phyloP scores from a whole-genome alignment of 2,329 filamentous ascomycete species.

The Cordyceps farinosa region DNA sequence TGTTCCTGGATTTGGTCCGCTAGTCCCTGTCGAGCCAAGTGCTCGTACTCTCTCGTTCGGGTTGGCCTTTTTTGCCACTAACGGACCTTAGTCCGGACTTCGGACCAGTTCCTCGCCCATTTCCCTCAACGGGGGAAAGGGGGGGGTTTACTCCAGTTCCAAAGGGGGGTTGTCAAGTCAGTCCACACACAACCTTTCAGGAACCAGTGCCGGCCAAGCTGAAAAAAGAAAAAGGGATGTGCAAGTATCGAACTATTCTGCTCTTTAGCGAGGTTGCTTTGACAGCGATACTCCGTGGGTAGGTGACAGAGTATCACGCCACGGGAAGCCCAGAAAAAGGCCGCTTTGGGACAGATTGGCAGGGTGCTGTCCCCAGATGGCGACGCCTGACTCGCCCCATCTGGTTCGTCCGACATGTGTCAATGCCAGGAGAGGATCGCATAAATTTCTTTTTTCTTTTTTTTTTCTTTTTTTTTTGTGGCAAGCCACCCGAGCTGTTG shows the following conservation, averaged over 20 bases:
- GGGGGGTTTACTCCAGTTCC: background rate
- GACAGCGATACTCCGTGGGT: background rate
- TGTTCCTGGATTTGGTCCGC: conserved; percentile 14
- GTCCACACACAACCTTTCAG: background rate
- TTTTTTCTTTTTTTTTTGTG: background rate
- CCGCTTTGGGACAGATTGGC: background rate
- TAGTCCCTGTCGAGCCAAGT: background rate
- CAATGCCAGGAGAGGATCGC: background rate
- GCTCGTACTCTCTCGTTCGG: conserved; percentile 2
- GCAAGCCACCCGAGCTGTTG: background rate
- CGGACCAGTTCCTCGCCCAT: background rate
- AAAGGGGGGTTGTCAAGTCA: background rate
- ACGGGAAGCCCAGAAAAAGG: background rate
- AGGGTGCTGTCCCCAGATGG: background rate
- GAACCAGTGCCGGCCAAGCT: background rate
- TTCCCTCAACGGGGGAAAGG: background rate
- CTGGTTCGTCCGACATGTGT: conserved; percentile 11
- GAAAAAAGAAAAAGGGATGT: background rate
- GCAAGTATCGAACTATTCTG: background rate
- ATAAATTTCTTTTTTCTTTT: background rate
- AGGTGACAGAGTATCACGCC: conserved; percentile 1
- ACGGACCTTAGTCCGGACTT: too few species aligned
- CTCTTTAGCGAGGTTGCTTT: background rate
- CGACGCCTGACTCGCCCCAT: conserved; percentile 4
- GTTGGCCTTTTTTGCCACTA: background rate